Percentiles rank a stretch among this genome's conserved stretches.
Evolutionary conservation across 495 filamentous ascomycete genomes (phyloP).

Genomic region (Trichodelitschia bisporula): DNA sequence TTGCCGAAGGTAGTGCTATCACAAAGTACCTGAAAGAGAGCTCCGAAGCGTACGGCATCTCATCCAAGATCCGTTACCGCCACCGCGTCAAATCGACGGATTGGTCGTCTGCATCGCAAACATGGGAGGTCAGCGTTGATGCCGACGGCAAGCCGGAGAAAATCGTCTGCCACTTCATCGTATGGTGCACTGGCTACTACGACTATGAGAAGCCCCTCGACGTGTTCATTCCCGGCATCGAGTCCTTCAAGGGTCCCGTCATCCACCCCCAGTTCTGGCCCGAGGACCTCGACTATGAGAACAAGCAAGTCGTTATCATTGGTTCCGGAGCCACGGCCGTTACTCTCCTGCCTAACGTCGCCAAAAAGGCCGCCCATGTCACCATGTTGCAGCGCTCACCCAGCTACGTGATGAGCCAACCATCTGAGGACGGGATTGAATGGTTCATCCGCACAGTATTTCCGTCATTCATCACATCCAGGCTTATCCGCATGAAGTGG

Average conservation of each 20-base stretch:
- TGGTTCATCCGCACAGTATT: constrained; percentile 21
- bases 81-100: not conserved
- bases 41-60: constrained; percentile 31
- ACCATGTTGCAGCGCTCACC: not conserved
- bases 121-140: not conserved
- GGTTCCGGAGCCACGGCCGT: not conserved
- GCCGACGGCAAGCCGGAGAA: not conserved
- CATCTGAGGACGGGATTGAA: constrained; percentile 13
- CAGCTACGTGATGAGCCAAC: constrained; percentile 5
- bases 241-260: constrained; percentile 1
- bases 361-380: not conserved
- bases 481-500: constrained; percentile 22
- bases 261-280: not conserved
- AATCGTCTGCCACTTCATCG: not conserved
- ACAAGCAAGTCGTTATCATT: not conserved
- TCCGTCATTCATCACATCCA: constrained; percentile 15
- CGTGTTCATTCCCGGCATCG: not conserved
- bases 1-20: constrained; percentile 29
- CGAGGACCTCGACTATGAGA: not conserved
- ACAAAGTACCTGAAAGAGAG: constrained; percentile 35
- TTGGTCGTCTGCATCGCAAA: not conserved
- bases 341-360: not conserved
- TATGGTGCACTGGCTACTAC: not conserved
- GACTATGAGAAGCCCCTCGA: not conserved
- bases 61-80: constrained; percentile 11